Conservation (phyloP, 2,329 filamentous ascomycete species). For the Penicillium sumatraense region DNA sequence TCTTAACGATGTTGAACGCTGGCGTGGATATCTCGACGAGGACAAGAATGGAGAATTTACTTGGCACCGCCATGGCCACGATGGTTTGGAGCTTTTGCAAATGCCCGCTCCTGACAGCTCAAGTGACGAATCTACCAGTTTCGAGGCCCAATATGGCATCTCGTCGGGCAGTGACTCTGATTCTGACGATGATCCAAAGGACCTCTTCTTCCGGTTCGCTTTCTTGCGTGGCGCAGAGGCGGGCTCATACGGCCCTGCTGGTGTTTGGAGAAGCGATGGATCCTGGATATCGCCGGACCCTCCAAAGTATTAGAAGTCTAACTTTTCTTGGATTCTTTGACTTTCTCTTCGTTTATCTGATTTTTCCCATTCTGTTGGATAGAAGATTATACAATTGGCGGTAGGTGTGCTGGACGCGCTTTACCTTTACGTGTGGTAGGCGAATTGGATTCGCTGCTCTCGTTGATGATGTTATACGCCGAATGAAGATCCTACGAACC, state of each 20-base stretch:
- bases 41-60: conserved; percentile 53
- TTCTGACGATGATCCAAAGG: conserved; percentile 40
- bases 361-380: conserved; percentile 9
- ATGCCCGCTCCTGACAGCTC: conserved; percentile 28
- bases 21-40: conserved; percentile 60
- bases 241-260: conserved; percentile 43
- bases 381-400: conserved; percentile 17
- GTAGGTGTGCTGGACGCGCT: conserved; percentile 26
- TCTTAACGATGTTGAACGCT: conserved; percentile 68
- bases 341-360: background rate
- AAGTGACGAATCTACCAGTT: conserved; percentile 17
- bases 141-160: conserved; percentile 14
- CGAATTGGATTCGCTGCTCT: conserved; percentile 1
- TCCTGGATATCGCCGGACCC: conserved; percentile 36
- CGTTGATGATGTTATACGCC: conserved; percentile 11
- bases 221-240: conserved; percentile 48
- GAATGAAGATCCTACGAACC: conserved; percentile 13
- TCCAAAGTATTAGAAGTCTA: background rate
- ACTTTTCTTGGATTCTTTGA: background rate
- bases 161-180: conserved; percentile 21
- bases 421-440: conserved; percentile 11
- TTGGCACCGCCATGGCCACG: conserved; percentile 52
- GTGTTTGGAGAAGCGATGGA: conserved; percentile 46
- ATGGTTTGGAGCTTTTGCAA: conserved; percentile 41
- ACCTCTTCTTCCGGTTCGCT: conserved; percentile 53